Evolutionary conservation across 352 stramenopile genomes (phyloP), one percentile per base, ranked within the genome.

Genomic region (Pythium chondricola): DNA sequence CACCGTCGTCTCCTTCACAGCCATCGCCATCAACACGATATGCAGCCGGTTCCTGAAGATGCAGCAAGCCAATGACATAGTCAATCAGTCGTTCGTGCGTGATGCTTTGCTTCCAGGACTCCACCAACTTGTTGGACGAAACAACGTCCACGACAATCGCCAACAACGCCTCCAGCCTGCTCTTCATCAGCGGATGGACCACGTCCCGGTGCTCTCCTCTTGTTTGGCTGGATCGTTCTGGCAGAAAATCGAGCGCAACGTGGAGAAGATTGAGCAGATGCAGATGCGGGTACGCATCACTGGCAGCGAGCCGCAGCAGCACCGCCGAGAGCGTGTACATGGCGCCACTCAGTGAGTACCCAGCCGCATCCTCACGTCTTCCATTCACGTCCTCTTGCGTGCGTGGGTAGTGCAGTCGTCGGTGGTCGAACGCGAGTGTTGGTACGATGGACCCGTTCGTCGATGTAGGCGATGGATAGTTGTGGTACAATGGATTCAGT

Each of bases 221-320:
- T 6, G 9, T 26, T 20, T 26, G 43, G 32, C 61, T 58, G 56
- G n/a, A n/a, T n/a, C 43, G 83, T 65, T 31, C 36, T 25, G 41
- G 35, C 3, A 62, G 35, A 3, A 62, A 44, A 13, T 35, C 22
- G 20, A 45, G 52, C 24, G 65, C 57, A 16, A 44, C 35, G 20
- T 72, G 63, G 4, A 87, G 47, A 2, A 87, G 25, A 21, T 87
- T 87, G 11, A 87, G 40, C 14, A 89, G 45, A 44, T 89, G 78
- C 17, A 83, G 31, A 20, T 64, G 59, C 20, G 78, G 78, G 24
- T 85, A 69, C 31, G 43, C 59, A 18, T 60, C 36, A 7, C 63
- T 78, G 4, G 58, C 56, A 24, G 87, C 31, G 14, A 89, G 50
- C 8, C 73, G 72, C n/a, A 89, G 46, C 13, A 83, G 22, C 10